Conservation (phyloP, 257 asterid species). For the Avicennia marina region DNA sequence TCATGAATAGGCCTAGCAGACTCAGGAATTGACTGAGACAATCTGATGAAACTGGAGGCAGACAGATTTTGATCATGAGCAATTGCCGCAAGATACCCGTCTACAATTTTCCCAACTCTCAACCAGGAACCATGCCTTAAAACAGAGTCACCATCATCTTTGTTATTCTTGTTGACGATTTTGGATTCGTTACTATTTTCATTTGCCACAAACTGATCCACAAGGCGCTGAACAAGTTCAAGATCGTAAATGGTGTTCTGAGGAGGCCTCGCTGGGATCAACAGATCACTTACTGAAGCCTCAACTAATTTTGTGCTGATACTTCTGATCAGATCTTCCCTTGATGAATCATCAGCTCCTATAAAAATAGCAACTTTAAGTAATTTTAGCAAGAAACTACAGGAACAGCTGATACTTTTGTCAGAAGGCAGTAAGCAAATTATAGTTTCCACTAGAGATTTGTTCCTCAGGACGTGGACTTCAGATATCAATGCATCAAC, state of each 20-base stretch:
- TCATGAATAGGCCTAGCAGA: conserved; percentile 79
- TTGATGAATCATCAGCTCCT: conserved; percentile 54
- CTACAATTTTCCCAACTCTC: conserved; percentile 63
- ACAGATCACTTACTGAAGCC: conserved; percentile 57
- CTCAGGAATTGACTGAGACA: conserved; percentile 66
- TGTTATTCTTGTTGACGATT: conserved; percentile 28
- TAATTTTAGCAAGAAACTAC: conserved; percentile 67
- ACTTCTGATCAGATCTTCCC: conserved; percentile 51
- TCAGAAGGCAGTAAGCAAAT: conserved; percentile 75
- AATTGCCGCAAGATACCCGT: conserved; percentile 55
- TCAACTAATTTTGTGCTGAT: conserved; percentile 60
- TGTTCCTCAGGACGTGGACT: conserved; percentile 50
- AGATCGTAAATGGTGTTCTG: conserved; percentile 58
- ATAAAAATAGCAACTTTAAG: conserved; percentile 71
- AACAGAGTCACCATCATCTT: conserved; percentile 37
- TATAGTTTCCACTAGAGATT: conserved; percentile 68
- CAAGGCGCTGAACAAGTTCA: conserved; percentile 61
- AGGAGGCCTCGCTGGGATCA: conserved; percentile 73
- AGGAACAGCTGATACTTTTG: conserved; percentile 52
- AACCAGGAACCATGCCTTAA: conserved; percentile 67
- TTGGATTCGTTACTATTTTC: conserved; percentile 34
- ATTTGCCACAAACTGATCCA: conserved; percentile 45
- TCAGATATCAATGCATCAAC: conserved; percentile 66
- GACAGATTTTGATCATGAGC: conserved; percentile 61
- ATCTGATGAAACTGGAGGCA: conserved; percentile 42